phyloP scores from a whole-genome alignment of 768 basidiomycete species.

The Steccherinum ochraceum region DNA sequence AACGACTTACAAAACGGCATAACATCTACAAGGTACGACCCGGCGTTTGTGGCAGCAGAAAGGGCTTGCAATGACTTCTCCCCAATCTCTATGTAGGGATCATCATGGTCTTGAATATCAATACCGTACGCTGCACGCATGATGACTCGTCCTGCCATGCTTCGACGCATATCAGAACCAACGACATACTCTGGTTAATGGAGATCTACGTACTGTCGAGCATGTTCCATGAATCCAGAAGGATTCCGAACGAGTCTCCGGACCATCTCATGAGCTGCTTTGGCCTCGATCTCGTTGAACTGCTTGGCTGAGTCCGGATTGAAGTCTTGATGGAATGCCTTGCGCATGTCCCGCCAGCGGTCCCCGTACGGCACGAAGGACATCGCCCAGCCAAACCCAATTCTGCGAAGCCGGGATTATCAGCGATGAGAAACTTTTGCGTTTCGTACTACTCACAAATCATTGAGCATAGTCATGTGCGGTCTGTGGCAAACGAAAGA shows the following conservation, averaged over 20 bases:
- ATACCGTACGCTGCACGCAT: constrained; percentile 12
- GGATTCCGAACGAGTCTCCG: constrained; percentile 3
- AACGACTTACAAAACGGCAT: background rate
- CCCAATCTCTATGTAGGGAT: constrained; percentile 11
- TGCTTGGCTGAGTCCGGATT: constrained; percentile 2
- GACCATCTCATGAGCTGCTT: constrained; percentile 6
- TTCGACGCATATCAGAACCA: background rate
- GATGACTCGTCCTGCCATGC: constrained; percentile 11
- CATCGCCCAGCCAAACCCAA: constrained; percentile 7
- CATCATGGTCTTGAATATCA: constrained; percentile 11
- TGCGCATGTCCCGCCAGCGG: constrained; percentile 4
- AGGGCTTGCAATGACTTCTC: constrained; percentile 8
- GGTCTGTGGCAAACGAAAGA: too few relatives aligned
- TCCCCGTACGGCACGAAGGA: constrained; percentile 9
- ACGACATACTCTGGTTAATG: background rate
- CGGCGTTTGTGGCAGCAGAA: constrained; percentile 10
- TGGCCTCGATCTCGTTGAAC: constrained; percentile 4
- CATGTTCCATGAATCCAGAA: constrained; percentile 5
- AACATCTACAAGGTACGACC: constrained; percentile 11
- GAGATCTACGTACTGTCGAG: constrained; percentile 9
- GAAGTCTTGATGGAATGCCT: constrained; percentile 9
- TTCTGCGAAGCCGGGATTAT: constrained; percentile 1
- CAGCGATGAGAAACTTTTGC: background rate
- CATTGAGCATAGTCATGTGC: constrained; percentile 10
- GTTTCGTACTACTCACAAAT: constrained; percentile 4